Percentiles rank a stretch among this genome's conserved stretches.
phyloP scores from a whole-genome alignment of 1,284 basidiomycete genomes.

The Vanrija sp. region DNA sequence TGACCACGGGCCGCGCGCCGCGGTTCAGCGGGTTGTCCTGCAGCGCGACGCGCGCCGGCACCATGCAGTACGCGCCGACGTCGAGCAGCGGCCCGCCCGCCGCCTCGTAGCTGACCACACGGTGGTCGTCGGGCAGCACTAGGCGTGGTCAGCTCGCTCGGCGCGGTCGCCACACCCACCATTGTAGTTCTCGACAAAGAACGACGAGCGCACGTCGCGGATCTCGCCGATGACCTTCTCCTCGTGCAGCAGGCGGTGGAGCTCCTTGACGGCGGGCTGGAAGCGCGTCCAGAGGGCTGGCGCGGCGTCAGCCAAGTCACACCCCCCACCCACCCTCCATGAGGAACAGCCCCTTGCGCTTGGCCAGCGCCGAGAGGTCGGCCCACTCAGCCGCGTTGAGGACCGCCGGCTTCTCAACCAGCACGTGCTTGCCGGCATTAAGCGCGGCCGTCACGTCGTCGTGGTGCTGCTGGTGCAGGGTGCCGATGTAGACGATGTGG shows the following conservation, averaged over 20 bases:
- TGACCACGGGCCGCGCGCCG: constrained; percentile 28
- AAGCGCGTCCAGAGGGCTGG: constrained; percentile 48
- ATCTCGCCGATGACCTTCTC: constrained; percentile 45
- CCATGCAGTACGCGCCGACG: constrained; percentile 47
- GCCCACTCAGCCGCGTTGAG: constrained; percentile 51
- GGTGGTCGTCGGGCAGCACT: constrained; percentile 33
- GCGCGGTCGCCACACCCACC: not conserved
- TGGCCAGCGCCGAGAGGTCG: constrained; percentile 46
- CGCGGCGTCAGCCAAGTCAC: not conserved
- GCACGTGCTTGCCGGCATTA: constrained; percentile 49
- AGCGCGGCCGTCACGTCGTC: constrained; percentile 48
- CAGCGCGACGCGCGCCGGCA: constrained; percentile 3
- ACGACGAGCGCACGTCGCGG: constrained; percentile 22
- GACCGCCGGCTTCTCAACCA: constrained; percentile 51
- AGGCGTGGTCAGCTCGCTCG: not conserved
- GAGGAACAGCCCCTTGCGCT: constrained; percentile 40
- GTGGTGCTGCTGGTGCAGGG: constrained; percentile 52
- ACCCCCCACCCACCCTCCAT: constrained; percentile 43
- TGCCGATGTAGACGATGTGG: constrained; percentile 53
- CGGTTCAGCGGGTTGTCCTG: constrained; percentile 39
- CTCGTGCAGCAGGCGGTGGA: constrained; percentile 39
- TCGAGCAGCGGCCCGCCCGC: constrained; percentile 53
- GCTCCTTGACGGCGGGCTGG: constrained; percentile 40
- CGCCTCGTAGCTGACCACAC: constrained; percentile 47
- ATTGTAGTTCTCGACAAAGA: constrained; percentile 9